A percentile compares a stretch with the other conserved stretches of the same genome.
These are phyloP conservation scores for Septoria linicola DNA, from an alignment of 2,329 filamentous ascomycete genomes.

Conservation along the genomic window DNA sequence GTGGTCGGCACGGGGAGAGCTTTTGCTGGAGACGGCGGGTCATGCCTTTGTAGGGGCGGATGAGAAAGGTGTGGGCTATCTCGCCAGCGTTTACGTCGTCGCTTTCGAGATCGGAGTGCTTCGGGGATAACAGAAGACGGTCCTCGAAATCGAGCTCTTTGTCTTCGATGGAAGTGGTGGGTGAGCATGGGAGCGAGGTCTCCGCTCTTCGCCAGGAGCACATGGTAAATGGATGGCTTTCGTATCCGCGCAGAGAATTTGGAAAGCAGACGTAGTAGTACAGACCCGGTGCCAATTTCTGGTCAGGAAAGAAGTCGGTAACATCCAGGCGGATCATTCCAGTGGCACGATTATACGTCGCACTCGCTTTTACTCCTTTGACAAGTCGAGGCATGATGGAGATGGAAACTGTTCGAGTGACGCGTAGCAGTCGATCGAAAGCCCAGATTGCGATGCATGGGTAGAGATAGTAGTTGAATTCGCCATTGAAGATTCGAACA, in stretches of 20 bases:
- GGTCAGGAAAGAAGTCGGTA: constrained; percentile 36
- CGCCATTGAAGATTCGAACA: constrained; percentile 53
- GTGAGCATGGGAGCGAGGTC: constrained; percentile 3
- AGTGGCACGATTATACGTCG: constrained; percentile 45
- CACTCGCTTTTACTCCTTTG: constrained; percentile 37
- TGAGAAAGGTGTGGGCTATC: constrained; percentile 45
- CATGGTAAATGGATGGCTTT: constrained; percentile 54
- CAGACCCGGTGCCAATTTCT: constrained; percentile 46
- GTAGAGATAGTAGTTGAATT: constrained; percentile 54
- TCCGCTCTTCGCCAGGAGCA: constrained; percentile 31
- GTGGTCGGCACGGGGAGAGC: constrained; percentile 34
- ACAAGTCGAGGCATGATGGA: constrained; percentile 38
- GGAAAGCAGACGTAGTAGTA: constrained; percentile 55
- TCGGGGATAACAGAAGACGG: no score
- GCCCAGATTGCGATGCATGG: constrained; percentile 52
- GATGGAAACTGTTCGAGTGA: constrained; percentile 39
- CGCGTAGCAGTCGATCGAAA: constrained; percentile 50
- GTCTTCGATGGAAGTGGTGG: background rate
- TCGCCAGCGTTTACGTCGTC: background rate
- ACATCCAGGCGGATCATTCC: constrained; percentile 52
- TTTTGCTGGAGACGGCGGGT: constrained; percentile 47
- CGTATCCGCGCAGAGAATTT: constrained; percentile 46
- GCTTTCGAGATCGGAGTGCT: constrained; percentile 22
- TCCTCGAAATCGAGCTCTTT: constrained; percentile 27
- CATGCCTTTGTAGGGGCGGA: constrained; percentile 54